Evolutionary conservation across 192 early-diverging fungal species (phyloP).

Genomic region (Mortierella antarctica): DNA sequence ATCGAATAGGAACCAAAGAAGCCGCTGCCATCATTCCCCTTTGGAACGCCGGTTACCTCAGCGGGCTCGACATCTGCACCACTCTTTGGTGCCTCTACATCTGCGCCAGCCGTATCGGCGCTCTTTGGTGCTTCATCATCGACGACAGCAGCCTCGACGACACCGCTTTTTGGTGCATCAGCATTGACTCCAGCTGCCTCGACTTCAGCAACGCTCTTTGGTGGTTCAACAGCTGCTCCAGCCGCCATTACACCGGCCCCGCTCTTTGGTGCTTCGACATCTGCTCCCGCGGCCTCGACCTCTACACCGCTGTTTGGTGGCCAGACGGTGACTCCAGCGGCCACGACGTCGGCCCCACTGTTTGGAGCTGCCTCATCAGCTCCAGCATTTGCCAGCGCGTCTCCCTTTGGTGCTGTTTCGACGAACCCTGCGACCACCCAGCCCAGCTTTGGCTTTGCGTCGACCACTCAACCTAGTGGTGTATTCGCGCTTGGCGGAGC

Average conservation of each 20-base stretch:
- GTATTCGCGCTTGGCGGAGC: slow-evolving; percentile 10
- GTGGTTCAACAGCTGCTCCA: not conserved
- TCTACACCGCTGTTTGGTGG: slow-evolving; percentile 9
- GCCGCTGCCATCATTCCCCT: not conserved
- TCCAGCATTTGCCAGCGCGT: not conserved
- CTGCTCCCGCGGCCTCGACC: not conserved
- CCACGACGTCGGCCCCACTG: not conserved
- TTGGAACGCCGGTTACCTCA: not conserved
- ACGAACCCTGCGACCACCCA: too few relatives aligned
- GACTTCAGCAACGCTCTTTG: not conserved
- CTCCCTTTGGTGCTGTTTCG: not conserved
- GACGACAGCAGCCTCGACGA: not conserved
- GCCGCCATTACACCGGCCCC: slow-evolving; percentile 2
- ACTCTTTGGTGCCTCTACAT: not conserved
- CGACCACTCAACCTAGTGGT: not conserved
- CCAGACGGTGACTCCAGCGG: not conserved
- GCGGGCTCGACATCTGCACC: slow-evolving; percentile 2
- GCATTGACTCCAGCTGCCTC: slow-evolving; percentile 1
- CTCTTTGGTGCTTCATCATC: slow-evolving; percentile 2
- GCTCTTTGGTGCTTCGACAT: not conserved
- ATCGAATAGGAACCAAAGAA: not conserved
- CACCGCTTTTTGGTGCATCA: not conserved
- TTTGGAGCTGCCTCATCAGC: slow-evolving; percentile 14
- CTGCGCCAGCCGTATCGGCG: not conserved
- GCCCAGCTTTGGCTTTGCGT: not conserved